Conservation (phyloP, 495 filamentous ascomycete species). For the Penicillium soppii region DNA sequence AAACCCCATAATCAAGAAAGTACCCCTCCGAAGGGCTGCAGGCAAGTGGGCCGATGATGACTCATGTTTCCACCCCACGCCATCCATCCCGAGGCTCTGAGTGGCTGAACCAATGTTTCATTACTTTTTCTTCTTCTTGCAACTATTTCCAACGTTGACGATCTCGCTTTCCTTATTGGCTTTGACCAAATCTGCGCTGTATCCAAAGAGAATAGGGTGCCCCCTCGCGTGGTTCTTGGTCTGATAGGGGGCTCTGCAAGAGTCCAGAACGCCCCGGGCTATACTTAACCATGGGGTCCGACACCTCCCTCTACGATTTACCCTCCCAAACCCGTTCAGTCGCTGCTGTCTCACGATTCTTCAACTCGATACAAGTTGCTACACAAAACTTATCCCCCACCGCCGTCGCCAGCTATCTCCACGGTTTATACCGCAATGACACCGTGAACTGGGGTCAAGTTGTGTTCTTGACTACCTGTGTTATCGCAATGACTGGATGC, state of each 20-base stretch:
- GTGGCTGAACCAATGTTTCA: constrained; percentile 20
- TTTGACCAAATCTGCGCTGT: constrained; percentile 1
- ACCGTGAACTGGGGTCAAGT: constrained; percentile 30
- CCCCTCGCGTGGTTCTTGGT: constrained; percentile 15
- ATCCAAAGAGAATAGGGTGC: constrained; percentile 20
- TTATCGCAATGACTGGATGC: constrained; percentile 43
- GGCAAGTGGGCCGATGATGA: constrained; percentile 20
- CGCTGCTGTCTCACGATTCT: constrained; percentile 15
- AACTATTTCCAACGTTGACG: constrained; percentile 23
- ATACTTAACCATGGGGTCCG: constrained; percentile 22
- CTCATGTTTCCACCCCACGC: constrained; percentile 40
- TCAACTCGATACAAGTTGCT: constrained; percentile 12
- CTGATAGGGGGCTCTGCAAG: constrained; percentile 10
- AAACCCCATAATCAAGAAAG: constrained; percentile 2
- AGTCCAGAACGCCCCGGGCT: constrained; percentile 13
- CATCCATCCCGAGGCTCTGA: constrained; percentile 26
- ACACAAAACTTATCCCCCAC: constrained; percentile 18
- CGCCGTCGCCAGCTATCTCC: constrained; percentile 20
- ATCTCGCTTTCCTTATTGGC: constrained; percentile 30
- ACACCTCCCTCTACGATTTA: constrained; percentile 17
- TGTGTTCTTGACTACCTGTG: constrained; percentile 37
- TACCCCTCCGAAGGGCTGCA: constrained; percentile 2
- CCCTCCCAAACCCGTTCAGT: constrained; percentile 14
- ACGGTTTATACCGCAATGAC: constrained; percentile 28
- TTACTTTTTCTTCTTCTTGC: constrained; percentile 18